Conservation (phyloP, 2,329 filamentous ascomycete species). For the Apiospora marii region DNA sequence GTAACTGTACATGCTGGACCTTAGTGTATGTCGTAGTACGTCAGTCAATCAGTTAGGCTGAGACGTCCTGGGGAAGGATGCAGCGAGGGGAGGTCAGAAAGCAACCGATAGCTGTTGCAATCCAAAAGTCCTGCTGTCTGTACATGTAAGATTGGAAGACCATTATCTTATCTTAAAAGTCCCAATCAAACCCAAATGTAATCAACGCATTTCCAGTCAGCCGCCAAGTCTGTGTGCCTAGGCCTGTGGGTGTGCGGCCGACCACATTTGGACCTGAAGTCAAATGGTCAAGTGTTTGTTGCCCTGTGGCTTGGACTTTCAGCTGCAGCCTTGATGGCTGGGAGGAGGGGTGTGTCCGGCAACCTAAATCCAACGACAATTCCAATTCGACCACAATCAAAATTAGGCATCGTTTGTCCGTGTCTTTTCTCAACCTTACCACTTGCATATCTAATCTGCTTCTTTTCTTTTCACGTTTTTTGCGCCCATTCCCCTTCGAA, state of each 20-base stretch:
- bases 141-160: background rate
- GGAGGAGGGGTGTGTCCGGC: background rate
- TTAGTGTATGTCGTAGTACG: background rate
- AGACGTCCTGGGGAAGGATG: background rate
- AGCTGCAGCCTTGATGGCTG: slow-evolving; percentile 6
- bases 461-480: background rate
- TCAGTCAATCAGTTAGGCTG: background rate
- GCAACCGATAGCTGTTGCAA: background rate
- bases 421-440: background rate
- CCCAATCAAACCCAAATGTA: background rate
- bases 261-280: background rate
- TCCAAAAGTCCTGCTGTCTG: too few species aligned
- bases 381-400: background rate
- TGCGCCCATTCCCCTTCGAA: background rate
- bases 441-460: background rate
- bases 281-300: slow-evolving; percentile 6
- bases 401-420: slow-evolving; percentile 1
- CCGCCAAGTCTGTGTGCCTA: background rate
- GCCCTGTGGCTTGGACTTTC: slow-evolving; percentile 10
- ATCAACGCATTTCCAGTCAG: background rate
- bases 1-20: background rate
- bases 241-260: background rate
- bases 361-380: slow-evolving; percentile 10
- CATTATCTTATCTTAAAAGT: background rate
- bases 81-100: background rate